phyloP scores from a whole-genome alignment of 177 flowering plant genomes.

The Vitis hybrid region DNA sequence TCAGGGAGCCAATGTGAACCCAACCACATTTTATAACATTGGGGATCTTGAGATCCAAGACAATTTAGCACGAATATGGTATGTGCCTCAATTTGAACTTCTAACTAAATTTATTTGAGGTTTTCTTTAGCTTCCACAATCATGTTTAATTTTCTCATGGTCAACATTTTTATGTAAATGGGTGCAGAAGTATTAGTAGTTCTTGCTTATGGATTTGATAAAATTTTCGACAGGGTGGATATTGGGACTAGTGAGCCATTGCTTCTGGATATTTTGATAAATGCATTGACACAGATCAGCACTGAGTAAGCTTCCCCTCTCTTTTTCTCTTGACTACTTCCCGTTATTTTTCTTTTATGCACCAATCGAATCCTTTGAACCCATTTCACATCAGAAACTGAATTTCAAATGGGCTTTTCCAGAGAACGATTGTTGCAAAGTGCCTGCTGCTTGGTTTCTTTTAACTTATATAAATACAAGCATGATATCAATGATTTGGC shows the following conservation, averaged over 20 bases:
- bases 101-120: not conserved
- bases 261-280: slow-evolving; percentile 73
- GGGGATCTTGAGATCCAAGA: slow-evolving; percentile 95
- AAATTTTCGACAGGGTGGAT: slow-evolving; percentile 67
- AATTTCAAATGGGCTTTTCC: not conserved
- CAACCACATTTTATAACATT: slow-evolving; percentile 90
- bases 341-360: not conserved
- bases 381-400: not conserved
- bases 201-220: slow-evolving; percentile 9
- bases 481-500: too few species aligned
- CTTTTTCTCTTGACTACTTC: not conserved
- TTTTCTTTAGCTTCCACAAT: not conserved
- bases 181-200: not conserved
- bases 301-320: slow-evolving; percentile 67
- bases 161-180: not conserved
- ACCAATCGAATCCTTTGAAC: not conserved
- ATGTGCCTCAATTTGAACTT: slow-evolving; percentile 11
- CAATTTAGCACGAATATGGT: slow-evolving; percentile 90
- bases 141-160: not conserved
- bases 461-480: too few species aligned
- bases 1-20: slow-evolving; percentile 85
- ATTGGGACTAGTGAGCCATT: slow-evolving; percentile 79
- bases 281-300: slow-evolving; percentile 89
- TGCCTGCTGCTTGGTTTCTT: not conserved
- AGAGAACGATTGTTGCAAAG: not conserved